Percentiles rank a stretch among this genome's conserved stretches.
These are phyloP conservation scores for Coemansia sp. DNA, from an alignment of 192 early-diverging fungal species.

Conservation along the genomic window DNA sequence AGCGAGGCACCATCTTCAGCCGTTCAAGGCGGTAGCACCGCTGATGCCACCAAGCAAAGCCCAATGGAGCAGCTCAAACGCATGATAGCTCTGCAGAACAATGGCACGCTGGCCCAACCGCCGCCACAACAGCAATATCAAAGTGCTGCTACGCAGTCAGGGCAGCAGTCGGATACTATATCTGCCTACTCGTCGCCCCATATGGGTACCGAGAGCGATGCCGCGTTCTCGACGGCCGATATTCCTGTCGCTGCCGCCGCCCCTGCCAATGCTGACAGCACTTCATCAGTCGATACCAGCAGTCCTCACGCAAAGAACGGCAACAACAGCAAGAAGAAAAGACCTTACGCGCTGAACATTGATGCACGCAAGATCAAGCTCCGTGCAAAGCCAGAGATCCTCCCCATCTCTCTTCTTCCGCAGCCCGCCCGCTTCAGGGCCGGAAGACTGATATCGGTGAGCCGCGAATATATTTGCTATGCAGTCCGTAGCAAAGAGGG, in stretches of 20 bases:
- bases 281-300: background rate
- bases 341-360: constrained; percentile 13
- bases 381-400: constrained; percentile 33
- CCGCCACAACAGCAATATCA: constrained; percentile 14
- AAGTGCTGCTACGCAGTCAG: background rate
- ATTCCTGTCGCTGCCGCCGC: background rate
- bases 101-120: constrained; percentile 8
- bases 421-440: constrained; percentile 43
- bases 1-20: background rate
- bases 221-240: background rate
- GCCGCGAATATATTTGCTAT: constrained; percentile 54
- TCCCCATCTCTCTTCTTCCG: constrained; percentile 50
- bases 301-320: background rate
- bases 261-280: background rate
- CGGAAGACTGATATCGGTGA: constrained; percentile 44
- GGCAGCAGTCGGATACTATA: background rate
- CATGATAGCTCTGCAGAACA: constrained; percentile 38
- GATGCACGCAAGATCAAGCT: constrained; percentile 37
- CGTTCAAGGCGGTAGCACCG: constrained; percentile 5
- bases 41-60: constrained; percentile 5
- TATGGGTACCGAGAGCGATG: constrained; percentile 6
- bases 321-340: constrained; percentile 17
- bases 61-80: constrained; percentile 49
- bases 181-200: constrained; percentile 28
- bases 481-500: constrained; percentile 55